These are phyloP conservation scores for Xylaria sp. DNA, from an alignment of 2,329 filamentous ascomycete species.

Conservation along the genomic window DNA sequence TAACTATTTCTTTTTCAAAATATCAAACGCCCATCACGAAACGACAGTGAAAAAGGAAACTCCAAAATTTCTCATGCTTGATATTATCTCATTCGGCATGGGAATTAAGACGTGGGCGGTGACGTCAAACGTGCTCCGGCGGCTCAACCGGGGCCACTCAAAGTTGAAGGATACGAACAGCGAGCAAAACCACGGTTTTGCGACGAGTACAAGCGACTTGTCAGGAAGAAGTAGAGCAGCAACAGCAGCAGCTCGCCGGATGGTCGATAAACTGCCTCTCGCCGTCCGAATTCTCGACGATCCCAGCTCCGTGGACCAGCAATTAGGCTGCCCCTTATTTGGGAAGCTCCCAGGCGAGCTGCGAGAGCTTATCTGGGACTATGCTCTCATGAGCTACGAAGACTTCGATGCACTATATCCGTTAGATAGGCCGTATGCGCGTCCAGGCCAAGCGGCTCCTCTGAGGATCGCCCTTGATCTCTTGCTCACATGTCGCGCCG, in stretches of 20 bases:
- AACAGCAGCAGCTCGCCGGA: constrained; percentile 19
- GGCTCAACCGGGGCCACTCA: constrained; percentile 24
- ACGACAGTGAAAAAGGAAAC: neutral
- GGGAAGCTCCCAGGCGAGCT: constrained; percentile 44
- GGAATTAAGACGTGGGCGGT: constrained; percentile 36
- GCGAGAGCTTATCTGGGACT: constrained; percentile 46
- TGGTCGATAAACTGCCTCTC: constrained; percentile 34
- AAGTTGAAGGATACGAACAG: constrained; percentile 3
- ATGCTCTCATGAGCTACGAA: constrained; percentile 43
- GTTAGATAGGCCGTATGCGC: constrained; percentile 32
- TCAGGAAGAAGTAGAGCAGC: constrained; percentile 20
- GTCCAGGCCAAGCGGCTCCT: constrained; percentile 45
- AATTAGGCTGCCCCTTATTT: constrained; percentile 41
- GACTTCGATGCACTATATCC: constrained; percentile 38
- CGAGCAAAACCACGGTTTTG: constrained; percentile 9
- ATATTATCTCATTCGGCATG: constrained; percentile 34
- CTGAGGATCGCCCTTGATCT: constrained; percentile 42
- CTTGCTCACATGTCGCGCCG: constrained; percentile 45
- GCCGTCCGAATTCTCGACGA: constrained; percentile 37
- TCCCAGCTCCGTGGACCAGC: constrained; percentile 35
- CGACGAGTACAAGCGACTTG: constrained; percentile 18
- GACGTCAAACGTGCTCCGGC: constrained; percentile 36
- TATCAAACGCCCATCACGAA: neutral
- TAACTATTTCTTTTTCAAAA: neutral
- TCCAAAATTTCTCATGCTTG: constrained; percentile 26